Percentiles rank a stretch among this genome's conserved stretches.
phyloP scores from a whole-genome alignment of 768 basidiomycete genomes.

The Dacryopinax spathularia region DNA sequence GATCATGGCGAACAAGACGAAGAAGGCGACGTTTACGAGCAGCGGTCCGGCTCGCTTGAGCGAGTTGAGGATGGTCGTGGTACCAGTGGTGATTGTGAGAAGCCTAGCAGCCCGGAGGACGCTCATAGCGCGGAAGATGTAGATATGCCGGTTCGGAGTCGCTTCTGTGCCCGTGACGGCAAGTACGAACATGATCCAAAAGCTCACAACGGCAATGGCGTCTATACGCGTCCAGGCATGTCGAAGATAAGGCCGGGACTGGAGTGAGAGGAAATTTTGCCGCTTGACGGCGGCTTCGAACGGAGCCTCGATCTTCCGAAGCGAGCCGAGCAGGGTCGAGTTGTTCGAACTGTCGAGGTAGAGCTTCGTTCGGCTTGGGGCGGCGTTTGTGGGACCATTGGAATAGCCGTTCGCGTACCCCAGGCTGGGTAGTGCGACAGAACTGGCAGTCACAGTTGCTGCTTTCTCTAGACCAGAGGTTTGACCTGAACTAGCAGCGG shows the following conservation, averaged over 20 bases:
- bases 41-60: conserved; percentile 80
- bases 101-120: conserved; percentile 71
- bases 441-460: neutral
- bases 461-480: neutral
- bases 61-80: conserved; percentile 86
- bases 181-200: conserved; percentile 73
- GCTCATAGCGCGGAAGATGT: conserved; percentile 76
- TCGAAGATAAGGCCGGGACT: conserved; percentile 64
- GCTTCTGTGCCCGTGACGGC: conserved; percentile 55
- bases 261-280: conserved; percentile 19
- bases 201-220: conserved; percentile 66
- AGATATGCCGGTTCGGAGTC: conserved; percentile 50
- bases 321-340: conserved; percentile 3
- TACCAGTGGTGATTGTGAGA: conserved; percentile 78
- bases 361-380: neutral
- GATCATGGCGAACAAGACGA: conserved; percentile 77
- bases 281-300: conserved; percentile 27
- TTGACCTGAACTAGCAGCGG: no score
- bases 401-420: neutral
- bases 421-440: neutral
- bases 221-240: conserved; percentile 91
- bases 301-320: conserved; percentile 20
- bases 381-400: no score
- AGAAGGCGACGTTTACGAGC: conserved; percentile 80
- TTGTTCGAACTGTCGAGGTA: neutral